A percentile compares a stretch with the other conserved stretches of the same genome.
These are phyloP conservation scores for Triticum timopheevii DNA, from an alignment of 176 grass and related monocot species.

Conservation along the genomic window DNA sequence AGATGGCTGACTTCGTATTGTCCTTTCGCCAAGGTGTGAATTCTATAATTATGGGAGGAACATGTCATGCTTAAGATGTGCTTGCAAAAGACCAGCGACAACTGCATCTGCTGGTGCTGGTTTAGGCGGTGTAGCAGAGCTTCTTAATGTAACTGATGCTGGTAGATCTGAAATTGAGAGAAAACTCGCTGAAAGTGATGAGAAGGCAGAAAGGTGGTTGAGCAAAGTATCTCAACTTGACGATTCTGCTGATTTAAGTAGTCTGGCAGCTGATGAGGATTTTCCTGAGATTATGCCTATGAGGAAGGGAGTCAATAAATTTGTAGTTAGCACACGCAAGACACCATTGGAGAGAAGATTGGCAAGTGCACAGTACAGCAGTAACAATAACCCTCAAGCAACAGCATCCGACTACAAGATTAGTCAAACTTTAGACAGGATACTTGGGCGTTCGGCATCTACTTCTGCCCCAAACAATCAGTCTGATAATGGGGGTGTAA, in stretches of 20 bases:
- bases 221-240: slow-evolving; percentile 68
- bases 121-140: slow-evolving; percentile 53
- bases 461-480: slow-evolving; percentile 25
- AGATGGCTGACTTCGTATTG: slow-evolving; percentile 32
- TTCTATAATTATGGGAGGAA: slow-evolving; percentile 92
- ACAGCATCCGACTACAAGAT: slow-evolving; percentile 49
- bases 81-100: slow-evolving; percentile 64
- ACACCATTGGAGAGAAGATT: slow-evolving; percentile 68
- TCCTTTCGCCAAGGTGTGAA: slow-evolving; percentile 64
- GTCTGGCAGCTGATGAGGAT: slow-evolving; percentile 61
- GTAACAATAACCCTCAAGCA: slow-evolving; percentile 22
- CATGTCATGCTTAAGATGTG: slow-evolving; percentile 85
- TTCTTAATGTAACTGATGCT: slow-evolving; percentile 51
- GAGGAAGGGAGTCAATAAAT: slow-evolving; percentile 68
- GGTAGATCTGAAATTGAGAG: slow-evolving; percentile 64
- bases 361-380: slow-evolving; percentile 46
- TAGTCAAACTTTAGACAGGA: slow-evolving; percentile 84
- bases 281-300: slow-evolving; percentile 87
- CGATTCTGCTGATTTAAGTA: slow-evolving; percentile 61
- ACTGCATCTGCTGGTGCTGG: slow-evolving; percentile 37
- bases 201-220: slow-evolving; percentile 81
- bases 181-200: slow-evolving; percentile 64
- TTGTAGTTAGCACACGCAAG: slow-evolving; percentile 69
- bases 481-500: slow-evolving; percentile 14
- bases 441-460: slow-evolving; percentile 60